Base-by-base conservation (phyloP, 371 early-diverging fungal genomes). In the Mortierella sp. region DNA sequence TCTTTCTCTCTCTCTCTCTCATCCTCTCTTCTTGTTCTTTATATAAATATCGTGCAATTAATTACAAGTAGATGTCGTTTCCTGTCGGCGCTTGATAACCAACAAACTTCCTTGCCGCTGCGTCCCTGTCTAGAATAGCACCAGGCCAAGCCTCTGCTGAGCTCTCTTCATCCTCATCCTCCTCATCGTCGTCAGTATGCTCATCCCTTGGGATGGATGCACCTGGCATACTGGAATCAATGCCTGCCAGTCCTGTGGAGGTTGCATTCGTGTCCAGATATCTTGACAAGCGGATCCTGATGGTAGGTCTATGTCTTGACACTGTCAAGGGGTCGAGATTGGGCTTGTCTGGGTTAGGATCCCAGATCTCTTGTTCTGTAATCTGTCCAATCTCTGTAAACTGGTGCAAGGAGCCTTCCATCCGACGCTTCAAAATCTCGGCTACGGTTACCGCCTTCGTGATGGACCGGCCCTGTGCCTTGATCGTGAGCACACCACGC, bases 401-500 rank as follows among this genome's bases (percentile, higher is more conserved):
- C 46, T 88, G 88, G 60, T 88, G 87, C 24, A 88, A 50, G 1
- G 83, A 66, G 0, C 88, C 88, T 51, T 83, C 81, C 80, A 85
- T 76, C 12, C 81, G 67, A 48, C 91, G 80, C 50, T 89, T 91
- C 21, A 87, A 80, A 50, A 91, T 88, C 56, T 91, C 91, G 11
- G 84, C 86, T 4, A 91, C 86, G 0, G 89, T 85, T 0, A 91
- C 88, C 23, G 89, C 84, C 39, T 89, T 89, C 59, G 86, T 86
- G 49, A 91, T 81, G 26, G 80, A 67, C 31, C 72, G 76, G 2
- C 89, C 89, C 55, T 86, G 75, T 12, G 75, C 75, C 41, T 75
- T 75, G 50, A 75, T 64, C 7, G 75, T 75, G 34, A 75, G 64
- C n/a, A 75, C 69, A 19, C 75, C 75, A 21, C 56, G 50, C 17